Evolutionary conservation across 2,329 filamentous ascomycete genomes (phyloP).

Genomic region (Trichoderma simmonsii): DNA sequence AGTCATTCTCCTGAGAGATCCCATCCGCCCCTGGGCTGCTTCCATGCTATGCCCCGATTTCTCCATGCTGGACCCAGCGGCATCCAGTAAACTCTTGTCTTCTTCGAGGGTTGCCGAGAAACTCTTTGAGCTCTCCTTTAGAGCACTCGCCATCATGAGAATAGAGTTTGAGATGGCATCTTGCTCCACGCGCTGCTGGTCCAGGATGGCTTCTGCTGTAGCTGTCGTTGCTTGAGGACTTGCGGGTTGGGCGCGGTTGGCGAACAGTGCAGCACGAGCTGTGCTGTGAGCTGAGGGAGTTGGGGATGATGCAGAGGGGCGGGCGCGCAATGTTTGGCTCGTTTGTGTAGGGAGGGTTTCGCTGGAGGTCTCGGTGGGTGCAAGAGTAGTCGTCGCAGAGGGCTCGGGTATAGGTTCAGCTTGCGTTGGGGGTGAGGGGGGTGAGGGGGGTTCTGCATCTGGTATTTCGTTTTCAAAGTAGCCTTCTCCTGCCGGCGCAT

Average conservation of each 20-base stretch:
- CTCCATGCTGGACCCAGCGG: conserved; percentile 72
- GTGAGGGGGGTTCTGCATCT: conserved; percentile 45
- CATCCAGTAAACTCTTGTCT: conserved; percentile 67
- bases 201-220: conserved; percentile 68
- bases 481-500: conserved; percentile 24
- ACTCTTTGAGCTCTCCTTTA: conserved; percentile 70
- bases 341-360: conserved; percentile 32
- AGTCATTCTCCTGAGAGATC: conserved; percentile 70
- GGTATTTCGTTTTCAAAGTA: conserved; percentile 26
- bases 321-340: conserved; percentile 35
- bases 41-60: conserved; percentile 74
- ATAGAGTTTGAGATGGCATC: conserved; percentile 78
- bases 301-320: conserved; percentile 25
- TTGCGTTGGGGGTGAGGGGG: conserved; percentile 23
- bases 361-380: conserved; percentile 18
- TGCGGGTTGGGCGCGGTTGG: conserved; percentile 36
- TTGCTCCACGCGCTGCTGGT: conserved; percentile 76
- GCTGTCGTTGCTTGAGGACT: conserved; percentile 43
- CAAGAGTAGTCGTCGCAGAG: conserved; percentile 4
- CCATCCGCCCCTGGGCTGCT: conserved; percentile 73
- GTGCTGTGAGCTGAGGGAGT: conserved; percentile 32
- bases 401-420: conserved; percentile 19
- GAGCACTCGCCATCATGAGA: conserved; percentile 71
- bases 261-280: conserved; percentile 45
- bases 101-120: conserved; percentile 70